Evolutionary conservation across 2,329 filamentous ascomycete genomes (phyloP).

Genomic region (Tolypocladium nubicola): DNA sequence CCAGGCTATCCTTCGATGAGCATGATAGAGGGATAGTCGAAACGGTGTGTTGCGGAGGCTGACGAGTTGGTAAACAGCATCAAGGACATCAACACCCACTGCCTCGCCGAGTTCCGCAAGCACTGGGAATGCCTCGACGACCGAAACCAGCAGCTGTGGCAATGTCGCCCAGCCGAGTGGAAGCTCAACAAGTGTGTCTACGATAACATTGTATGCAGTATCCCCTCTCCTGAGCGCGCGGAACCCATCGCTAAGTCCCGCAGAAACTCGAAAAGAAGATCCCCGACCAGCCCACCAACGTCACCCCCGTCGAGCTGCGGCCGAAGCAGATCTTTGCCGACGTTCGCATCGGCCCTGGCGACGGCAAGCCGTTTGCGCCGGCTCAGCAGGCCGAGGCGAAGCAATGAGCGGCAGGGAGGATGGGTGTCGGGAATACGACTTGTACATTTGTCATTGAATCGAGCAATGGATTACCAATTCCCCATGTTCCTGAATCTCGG

Average conservation of each 20-base stretch:
- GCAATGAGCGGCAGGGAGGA: slow-evolving; percentile 15
- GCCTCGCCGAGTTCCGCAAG: slow-evolving; percentile 77
- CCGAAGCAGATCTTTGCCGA: slow-evolving; percentile 53
- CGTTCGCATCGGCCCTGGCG: slow-evolving; percentile 30
- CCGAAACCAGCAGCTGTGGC: slow-evolving; percentile 96
- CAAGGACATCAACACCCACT: slow-evolving; percentile 92
- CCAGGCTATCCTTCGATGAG: not conserved
- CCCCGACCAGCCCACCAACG: slow-evolving; percentile 59
- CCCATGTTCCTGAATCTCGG: not conserved
- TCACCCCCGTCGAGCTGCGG: slow-evolving; percentile 64
- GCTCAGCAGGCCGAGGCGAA: slow-evolving; percentile 21
- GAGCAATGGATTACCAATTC: slow-evolving; percentile 6
- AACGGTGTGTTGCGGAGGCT: not conserved
- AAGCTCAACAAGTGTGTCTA: slow-evolving; percentile 92
- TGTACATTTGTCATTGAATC: slow-evolving; percentile 21
- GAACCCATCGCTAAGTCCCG: not conserved
- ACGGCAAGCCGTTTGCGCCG: slow-evolving; percentile 31
- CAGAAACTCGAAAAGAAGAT: slow-evolving; percentile 76
- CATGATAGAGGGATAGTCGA: not conserved
- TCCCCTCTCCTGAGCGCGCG: not conserved
- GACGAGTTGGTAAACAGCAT: slow-evolving; percentile 42
- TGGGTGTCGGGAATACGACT: slow-evolving; percentile 5
- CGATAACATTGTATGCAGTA: slow-evolving; percentile 72
- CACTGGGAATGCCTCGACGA: slow-evolving; percentile 96
- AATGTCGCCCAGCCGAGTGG: slow-evolving; percentile 82